These are phyloP conservation scores for Pseudohalonectria lignicola DNA, from an alignment of 2,329 filamentous ascomycete species.

Conservation along the genomic window DNA sequence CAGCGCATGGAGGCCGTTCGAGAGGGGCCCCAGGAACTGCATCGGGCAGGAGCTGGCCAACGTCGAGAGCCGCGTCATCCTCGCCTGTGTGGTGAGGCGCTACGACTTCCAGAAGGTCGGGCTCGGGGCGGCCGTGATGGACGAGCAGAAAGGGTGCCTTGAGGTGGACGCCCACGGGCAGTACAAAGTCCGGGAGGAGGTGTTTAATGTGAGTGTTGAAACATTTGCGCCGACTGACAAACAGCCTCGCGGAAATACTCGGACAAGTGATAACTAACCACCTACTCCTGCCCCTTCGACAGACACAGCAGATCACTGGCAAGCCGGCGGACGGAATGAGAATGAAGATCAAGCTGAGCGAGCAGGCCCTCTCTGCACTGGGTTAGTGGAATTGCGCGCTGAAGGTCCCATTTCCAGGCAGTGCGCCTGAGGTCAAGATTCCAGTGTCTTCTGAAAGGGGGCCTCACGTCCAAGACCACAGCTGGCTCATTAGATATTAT, in stretches of 20 bases:
- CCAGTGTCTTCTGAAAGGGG: no score
- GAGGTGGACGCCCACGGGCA: slow-evolving; percentile 12
- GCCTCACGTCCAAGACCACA: background rate
- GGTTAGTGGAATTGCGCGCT: no score
- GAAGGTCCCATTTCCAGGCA: no score
- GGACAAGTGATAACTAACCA: background rate
- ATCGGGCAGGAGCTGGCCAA: slow-evolving; percentile 43
- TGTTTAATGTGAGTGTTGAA: no score
- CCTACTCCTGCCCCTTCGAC: background rate
- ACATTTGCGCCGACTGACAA: no score
- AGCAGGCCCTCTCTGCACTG: slow-evolving; percentile 2
- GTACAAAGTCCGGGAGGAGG: no score
- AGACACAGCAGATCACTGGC: slow-evolving; percentile 15
- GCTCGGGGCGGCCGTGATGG: slow-evolving; percentile 14
- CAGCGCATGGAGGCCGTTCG: slow-evolving; percentile 41
- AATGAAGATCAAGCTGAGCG: slow-evolving; percentile 14
- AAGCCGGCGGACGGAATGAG: slow-evolving; percentile 15
- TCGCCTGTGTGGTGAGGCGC: slow-evolving; percentile 15
- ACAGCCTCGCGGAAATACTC: no score
- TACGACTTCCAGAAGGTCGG: slow-evolving; percentile 21
- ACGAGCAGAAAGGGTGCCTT: slow-evolving; percentile 10
- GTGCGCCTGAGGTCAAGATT: no score
- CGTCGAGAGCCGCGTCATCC: slow-evolving; percentile 18
- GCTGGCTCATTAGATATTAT: background rate
- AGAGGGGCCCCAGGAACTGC: slow-evolving; percentile 39